Evolutionary conservation across 306 rosid species (phyloP).

Genomic region (Abrus pulchellus): DNA sequence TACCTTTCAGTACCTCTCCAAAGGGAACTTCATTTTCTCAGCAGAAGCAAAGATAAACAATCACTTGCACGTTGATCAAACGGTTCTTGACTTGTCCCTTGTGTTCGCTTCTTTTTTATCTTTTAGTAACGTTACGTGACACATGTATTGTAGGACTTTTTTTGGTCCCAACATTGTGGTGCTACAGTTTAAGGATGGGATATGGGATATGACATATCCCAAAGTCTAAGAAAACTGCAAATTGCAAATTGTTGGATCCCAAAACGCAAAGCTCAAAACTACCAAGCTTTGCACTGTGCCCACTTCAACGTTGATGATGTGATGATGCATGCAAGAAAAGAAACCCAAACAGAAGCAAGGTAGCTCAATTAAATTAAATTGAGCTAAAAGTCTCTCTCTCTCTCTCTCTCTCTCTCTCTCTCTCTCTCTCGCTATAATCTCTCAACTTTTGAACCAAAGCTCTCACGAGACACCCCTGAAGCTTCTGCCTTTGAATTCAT

Average conservation of each 20-base stretch:
- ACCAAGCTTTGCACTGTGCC: slow-evolving; percentile 60
- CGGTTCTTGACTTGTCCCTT: slow-evolving; percentile 48
- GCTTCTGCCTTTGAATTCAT: slow-evolving; percentile 70
- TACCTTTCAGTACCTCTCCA: slow-evolving; percentile 41
- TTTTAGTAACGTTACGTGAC: slow-evolving; percentile 46
- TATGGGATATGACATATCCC: slow-evolving; percentile 59
- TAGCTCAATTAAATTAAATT: slow-evolving; percentile 52
- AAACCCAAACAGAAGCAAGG: slow-evolving; percentile 59
- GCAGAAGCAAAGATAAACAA: slow-evolving; percentile 1
- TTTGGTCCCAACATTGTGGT: slow-evolving; percentile 45
- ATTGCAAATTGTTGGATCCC: slow-evolving; percentile 56
- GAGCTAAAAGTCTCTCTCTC: slow-evolving; percentile 42
- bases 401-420: not conserved
- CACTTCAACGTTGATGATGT: slow-evolving; percentile 65
- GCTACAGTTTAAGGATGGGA: slow-evolving; percentile 53
- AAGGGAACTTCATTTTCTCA: slow-evolving; percentile 18
- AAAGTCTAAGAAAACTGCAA: slow-evolving; percentile 43
- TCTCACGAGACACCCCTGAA: slow-evolving; percentile 89
- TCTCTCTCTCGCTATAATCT: slow-evolving; percentile 31
- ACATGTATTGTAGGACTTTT: slow-evolving; percentile 45
- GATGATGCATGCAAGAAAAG: slow-evolving; percentile 59
- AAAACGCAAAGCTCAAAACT: slow-evolving; percentile 48
- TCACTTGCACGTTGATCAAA: slow-evolving; percentile 37
- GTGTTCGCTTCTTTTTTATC: slow-evolving; percentile 18
- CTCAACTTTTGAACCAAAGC: slow-evolving; percentile 71